Conservation (phyloP, 495 filamentous ascomycete species). For the Tuber calosporum region DNA sequence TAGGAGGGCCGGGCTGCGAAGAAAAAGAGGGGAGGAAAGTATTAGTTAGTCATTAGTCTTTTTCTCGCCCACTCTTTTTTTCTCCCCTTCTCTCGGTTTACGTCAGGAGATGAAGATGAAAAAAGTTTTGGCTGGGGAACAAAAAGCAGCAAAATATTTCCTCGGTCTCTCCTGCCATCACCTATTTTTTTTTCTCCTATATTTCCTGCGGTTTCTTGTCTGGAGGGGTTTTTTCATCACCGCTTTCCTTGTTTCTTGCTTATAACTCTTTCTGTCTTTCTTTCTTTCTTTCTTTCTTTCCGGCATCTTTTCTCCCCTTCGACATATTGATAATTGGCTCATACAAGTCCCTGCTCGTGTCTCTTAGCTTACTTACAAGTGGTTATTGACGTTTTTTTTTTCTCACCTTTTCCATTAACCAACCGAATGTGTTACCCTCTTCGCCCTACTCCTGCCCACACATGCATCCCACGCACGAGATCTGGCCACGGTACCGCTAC, state of each 20-base stretch:
- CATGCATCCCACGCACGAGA: not conserved
- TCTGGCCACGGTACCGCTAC: not conserved
- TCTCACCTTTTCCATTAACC: not conserved
- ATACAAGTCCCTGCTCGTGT: not conserved
- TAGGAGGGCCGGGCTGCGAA: constrained; percentile 4
- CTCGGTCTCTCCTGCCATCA: not conserved
- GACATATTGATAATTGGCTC: constrained; percentile 6
- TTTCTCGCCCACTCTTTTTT: not conserved
- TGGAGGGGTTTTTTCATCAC: not conserved
- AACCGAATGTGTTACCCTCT: not conserved
- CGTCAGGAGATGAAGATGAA: not conserved
- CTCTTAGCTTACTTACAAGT: not conserved
- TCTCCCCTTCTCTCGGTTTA: not conserved
- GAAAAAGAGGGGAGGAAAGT: not conserved
- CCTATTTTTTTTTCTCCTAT: not conserved
- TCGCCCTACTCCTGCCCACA: not conserved
- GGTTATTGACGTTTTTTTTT: not conserved
- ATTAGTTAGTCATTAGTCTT: constrained; percentile 4
- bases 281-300: not conserved
- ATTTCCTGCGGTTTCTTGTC: constrained; percentile 2
- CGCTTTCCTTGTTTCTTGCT: not conserved
- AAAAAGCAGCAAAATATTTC: not conserved
- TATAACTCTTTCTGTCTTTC: not conserved
- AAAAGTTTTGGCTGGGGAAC: not conserved
- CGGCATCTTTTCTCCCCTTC: not conserved